These are phyloP conservation scores for Xanthoparmelia taractica DNA, from an alignment of 495 filamentous ascomycete genomes.

Conservation along the genomic window DNA sequence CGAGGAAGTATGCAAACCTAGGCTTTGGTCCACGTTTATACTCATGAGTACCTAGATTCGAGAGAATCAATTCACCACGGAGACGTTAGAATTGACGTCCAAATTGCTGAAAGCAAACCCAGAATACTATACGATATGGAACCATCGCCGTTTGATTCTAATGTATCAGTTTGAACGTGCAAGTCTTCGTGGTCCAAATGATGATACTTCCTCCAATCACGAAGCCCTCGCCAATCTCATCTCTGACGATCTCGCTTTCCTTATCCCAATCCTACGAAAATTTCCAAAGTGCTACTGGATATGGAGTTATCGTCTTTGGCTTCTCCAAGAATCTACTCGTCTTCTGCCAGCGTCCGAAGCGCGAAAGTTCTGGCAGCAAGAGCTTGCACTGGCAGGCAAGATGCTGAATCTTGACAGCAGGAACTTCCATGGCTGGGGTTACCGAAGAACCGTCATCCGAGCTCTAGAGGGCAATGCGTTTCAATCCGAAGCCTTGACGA, in stretches of 20 bases:
- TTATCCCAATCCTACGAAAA: conserved; percentile 71
- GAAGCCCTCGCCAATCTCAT: conserved; percentile 51
- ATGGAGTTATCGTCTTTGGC: conserved; percentile 94
- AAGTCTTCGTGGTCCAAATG: conserved; percentile 28
- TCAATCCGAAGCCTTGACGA: conserved; percentile 20
- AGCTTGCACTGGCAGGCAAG: conserved; percentile 71
- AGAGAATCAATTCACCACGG: conserved; percentile 51
- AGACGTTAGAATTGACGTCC: conserved; percentile 67
- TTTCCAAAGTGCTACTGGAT: conserved; percentile 99
- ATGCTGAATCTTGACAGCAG: conserved; percentile 80
- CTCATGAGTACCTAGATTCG: conserved; percentile 37
- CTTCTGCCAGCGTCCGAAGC: conserved; percentile 49
- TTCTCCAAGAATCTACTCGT: conserved; percentile 60
- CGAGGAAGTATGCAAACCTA: conserved; percentile 41
- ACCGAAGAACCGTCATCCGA: conserved; percentile 66
- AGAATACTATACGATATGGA: conserved; percentile 98
- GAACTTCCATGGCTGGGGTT: conserved; percentile 98
- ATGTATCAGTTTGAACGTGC: conserved; percentile 34
- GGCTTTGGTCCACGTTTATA: background rate
- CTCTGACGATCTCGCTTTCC: conserved; percentile 64
- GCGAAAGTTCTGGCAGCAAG: conserved; percentile 67
- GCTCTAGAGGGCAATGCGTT: conserved; percentile 53
- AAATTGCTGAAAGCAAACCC: conserved; percentile 80
- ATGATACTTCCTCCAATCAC: background rate
- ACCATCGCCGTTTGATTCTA: conserved; percentile 71